phyloP scores from a whole-genome alignment of 306 rosid genomes.

The Sophora flavescens region DNA sequence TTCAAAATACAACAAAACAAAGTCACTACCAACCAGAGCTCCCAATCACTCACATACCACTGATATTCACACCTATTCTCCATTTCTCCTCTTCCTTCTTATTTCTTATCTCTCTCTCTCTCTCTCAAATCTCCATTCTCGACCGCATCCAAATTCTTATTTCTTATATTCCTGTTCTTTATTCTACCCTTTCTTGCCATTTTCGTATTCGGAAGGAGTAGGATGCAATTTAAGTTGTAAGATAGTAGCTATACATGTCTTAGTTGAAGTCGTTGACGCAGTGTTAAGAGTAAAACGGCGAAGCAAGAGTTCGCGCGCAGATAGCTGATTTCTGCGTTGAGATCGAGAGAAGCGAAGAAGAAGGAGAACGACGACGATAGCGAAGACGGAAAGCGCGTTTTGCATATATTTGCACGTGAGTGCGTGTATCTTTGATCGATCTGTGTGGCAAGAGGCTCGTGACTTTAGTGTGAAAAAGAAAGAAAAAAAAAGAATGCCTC shows the following conservation, averaged over 20 bases:
- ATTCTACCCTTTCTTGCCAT: not conserved
- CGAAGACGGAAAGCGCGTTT: slow-evolving; percentile 34
- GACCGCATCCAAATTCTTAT: slow-evolving; percentile 3
- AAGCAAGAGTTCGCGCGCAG: not conserved
- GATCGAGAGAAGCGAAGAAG: not conserved
- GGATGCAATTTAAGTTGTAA: not conserved
- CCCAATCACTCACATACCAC: not conserved
- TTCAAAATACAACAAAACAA: slow-evolving; percentile 16
- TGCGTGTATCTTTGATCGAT: slow-evolving; percentile 7
- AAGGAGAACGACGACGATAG: not conserved
- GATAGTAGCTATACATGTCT: not conserved
- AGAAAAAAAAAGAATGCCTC: slow-evolving; percentile 73
- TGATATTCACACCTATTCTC: no score
- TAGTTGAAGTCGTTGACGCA: not conserved
- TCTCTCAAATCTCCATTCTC: not conserved
- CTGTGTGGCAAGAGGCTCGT: slow-evolving; percentile 50
- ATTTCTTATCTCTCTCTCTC: not conserved
- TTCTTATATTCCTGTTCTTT: no score
- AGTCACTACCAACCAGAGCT: slow-evolving; percentile 6
- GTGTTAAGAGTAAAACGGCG: not conserved
- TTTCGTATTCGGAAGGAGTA: slow-evolving; percentile 9
- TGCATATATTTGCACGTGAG: slow-evolving; percentile 49
- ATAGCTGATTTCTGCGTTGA: no score
- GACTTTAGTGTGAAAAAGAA: slow-evolving; percentile 16
- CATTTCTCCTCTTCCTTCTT: not conserved